phyloP scores from a whole-genome alignment of 768 basidiomycete genomes.

The Lactarius akahatsu region DNA sequence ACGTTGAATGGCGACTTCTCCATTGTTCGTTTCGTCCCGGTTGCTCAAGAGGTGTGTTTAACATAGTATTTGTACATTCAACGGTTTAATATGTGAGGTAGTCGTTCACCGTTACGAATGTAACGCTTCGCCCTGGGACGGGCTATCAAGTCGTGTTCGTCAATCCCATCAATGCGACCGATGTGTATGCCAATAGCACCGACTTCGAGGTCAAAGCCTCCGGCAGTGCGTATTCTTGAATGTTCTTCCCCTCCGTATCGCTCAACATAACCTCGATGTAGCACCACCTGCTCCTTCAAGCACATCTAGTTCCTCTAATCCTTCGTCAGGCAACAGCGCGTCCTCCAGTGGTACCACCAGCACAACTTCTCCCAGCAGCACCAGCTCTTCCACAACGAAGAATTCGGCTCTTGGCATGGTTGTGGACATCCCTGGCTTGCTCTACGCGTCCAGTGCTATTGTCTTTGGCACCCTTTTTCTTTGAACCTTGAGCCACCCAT shows the following conservation, averaged over 20 bases:
- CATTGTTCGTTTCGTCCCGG: slow-evolving; percentile 37
- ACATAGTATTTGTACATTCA: not conserved
- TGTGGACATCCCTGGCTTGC: slow-evolving; percentile 1
- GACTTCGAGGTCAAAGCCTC: slow-evolving; percentile 39
- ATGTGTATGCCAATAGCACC: slow-evolving; percentile 37
- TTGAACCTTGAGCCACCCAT: slow-evolving; percentile 1
- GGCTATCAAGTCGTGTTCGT: slow-evolving; percentile 41
- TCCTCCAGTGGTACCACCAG: slow-evolving; percentile 8
- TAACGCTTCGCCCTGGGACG: slow-evolving; percentile 35
- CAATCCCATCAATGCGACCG: slow-evolving; percentile 35
- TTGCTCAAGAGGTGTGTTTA: slow-evolving; percentile 32
- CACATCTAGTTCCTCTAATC: not conserved
- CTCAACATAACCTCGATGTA: slow-evolving; percentile 7
- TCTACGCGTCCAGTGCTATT: slow-evolving; percentile 15
- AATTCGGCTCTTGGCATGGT: slow-evolving; percentile 5
- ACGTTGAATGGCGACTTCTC: slow-evolving; percentile 41
- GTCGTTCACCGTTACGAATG: slow-evolving; percentile 36
- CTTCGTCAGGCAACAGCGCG: not conserved
- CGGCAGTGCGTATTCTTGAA: slow-evolving; percentile 38
- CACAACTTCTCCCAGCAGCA: slow-evolving; percentile 6
- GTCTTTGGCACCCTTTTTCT: slow-evolving; percentile 18
- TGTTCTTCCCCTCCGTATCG: not conserved
- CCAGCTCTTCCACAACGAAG: slow-evolving; percentile 13
- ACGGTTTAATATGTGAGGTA: slow-evolving; percentile 30
- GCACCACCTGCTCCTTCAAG: slow-evolving; percentile 22